Base-by-base conservation (phyloP, 805 yeast species). In the Debaryomyces maramus region DNA sequence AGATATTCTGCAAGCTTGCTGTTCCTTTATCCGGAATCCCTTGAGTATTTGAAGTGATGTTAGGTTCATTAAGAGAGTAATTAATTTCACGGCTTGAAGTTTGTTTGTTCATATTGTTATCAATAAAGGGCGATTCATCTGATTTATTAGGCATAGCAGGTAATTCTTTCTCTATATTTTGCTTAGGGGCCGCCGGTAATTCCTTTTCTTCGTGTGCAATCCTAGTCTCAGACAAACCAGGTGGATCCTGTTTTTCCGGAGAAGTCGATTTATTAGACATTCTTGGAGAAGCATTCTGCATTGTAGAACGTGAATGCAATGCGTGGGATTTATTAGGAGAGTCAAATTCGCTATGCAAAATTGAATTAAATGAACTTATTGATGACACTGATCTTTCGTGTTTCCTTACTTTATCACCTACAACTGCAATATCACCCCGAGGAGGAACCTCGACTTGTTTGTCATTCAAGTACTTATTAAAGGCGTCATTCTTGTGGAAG, bases 391-490 rank as follows among this genome's bases (percentile, higher is more conserved):
- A 37, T 16, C 56, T 34, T 16, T 52, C 47, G 26, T 51, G 55
- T 23, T 47, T 51, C 26, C 50, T 38, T 19, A 50, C 43, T 32
- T 44, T 49, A 16, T 29, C 36, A 14, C 39, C 42, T 19, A 48
- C 35, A 13, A 51, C 43, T 7, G 36, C 40, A 23, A 55, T 33
- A 29, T 55, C 61, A 1, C 58, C 60, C 20, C 61, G 46, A 2
- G 60, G 61, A 6, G 61, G 61, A 2, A 55, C 58, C 16, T 45
- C 54, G 17, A 23, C 30, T 41, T 55, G 58, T 6, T 39, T 40
- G 32, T 56, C 61, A 34, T 49, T 46, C 24, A 56, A 23, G 14
- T 54, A 47, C 16, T 39, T 45, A 10, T 49, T 42, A 30, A 51
- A 48, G 23, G 39, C 43, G 21, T 47, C 46, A 16, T 49, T 43